These are phyloP conservation scores for Pleurostoma richardsiae DNA, from an alignment of 2,329 filamentous ascomycete genomes.

Conservation along the genomic window DNA sequence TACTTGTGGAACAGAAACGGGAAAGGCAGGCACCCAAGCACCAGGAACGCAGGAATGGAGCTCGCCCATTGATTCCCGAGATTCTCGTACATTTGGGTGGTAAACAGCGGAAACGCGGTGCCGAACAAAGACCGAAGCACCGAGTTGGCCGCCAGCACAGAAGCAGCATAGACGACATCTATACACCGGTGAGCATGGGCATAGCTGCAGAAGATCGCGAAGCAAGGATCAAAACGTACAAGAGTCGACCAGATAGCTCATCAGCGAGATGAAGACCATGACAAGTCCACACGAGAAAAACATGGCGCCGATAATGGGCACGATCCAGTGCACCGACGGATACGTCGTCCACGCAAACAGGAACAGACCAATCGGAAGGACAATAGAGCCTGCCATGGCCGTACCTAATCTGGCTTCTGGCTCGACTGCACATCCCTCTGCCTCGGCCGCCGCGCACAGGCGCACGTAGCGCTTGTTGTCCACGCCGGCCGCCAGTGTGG, in stretches of 20 bases:
- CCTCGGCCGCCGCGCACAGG: conserved; percentile 50
- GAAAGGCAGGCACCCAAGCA: conserved; percentile 62
- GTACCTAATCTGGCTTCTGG: conserved; percentile 83
- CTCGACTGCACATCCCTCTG: conserved; percentile 56
- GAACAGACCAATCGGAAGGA: conserved; percentile 65
- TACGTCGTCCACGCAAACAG: conserved; percentile 67
- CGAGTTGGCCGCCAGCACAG: conserved; percentile 62
- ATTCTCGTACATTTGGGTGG: conserved; percentile 41
- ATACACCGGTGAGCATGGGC: not conserved
- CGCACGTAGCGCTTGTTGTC: conserved; percentile 57
- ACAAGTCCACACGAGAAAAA: conserved; percentile 33
- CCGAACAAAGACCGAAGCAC: conserved; percentile 64
- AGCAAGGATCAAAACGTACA: conserved; percentile 34
- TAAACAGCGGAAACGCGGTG: conserved; percentile 64
- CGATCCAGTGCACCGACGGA: conserved; percentile 51
- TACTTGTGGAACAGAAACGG: conserved; percentile 72
- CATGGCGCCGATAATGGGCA: conserved; percentile 48
- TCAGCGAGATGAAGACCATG: not conserved
- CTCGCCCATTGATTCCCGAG: conserved; percentile 68
- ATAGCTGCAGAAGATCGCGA: not conserved
- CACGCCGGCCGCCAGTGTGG: conserved; percentile 56
- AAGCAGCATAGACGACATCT: conserved; percentile 66
- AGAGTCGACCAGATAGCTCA: not conserved
- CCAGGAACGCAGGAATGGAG: conserved; percentile 63
- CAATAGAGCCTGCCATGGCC: conserved; percentile 63